These are phyloP conservation scores for Penicillium sp. DNA, from an alignment of 2,329 filamentous ascomycete species.

Conservation along the genomic window DNA sequence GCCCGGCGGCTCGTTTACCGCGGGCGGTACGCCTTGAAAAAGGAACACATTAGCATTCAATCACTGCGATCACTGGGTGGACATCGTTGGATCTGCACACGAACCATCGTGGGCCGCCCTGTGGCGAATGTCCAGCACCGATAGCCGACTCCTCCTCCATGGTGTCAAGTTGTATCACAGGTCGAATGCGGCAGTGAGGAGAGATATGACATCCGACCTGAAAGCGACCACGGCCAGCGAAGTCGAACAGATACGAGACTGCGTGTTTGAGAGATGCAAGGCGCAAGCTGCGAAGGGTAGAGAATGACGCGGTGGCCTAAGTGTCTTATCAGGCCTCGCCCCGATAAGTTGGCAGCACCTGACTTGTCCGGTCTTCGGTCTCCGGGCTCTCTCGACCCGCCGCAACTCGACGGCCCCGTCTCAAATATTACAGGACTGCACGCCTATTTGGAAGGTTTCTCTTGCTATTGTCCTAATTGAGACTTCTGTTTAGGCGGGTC, in stretches of 20 bases:
- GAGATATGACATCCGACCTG: slow-evolving; percentile 20
- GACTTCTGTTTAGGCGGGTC: too few species aligned
- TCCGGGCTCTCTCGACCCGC: neutral
- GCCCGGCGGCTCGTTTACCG: slow-evolving; percentile 64
- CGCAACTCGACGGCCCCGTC: neutral
- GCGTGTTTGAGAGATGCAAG: slow-evolving; percentile 1
- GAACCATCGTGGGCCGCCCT: slow-evolving; percentile 29
- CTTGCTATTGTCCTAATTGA: too few species aligned
- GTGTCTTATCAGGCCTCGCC: slow-evolving; percentile 12
- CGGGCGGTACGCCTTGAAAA: slow-evolving; percentile 32
- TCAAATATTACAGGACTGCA: too few species aligned
- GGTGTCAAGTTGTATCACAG: slow-evolving; percentile 13
- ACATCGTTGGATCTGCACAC: neutral
- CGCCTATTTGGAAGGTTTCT: too few species aligned
- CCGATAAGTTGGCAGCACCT: slow-evolving; percentile 8
- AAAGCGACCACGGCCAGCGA: slow-evolving; percentile 23
- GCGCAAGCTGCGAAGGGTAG: slow-evolving; percentile 5
- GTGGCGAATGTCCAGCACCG: slow-evolving; percentile 20
- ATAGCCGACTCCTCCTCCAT: slow-evolving; percentile 31
- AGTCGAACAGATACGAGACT: slow-evolving; percentile 9
- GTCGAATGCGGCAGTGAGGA: slow-evolving; percentile 10
- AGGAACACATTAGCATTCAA: neutral
- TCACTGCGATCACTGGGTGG: neutral
- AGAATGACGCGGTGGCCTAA: slow-evolving; percentile 10
- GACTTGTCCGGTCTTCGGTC: slow-evolving; percentile 8